Conservation (phyloP, 495 filamentous ascomycete genomes). For the Penicillium nucicola region DNA sequence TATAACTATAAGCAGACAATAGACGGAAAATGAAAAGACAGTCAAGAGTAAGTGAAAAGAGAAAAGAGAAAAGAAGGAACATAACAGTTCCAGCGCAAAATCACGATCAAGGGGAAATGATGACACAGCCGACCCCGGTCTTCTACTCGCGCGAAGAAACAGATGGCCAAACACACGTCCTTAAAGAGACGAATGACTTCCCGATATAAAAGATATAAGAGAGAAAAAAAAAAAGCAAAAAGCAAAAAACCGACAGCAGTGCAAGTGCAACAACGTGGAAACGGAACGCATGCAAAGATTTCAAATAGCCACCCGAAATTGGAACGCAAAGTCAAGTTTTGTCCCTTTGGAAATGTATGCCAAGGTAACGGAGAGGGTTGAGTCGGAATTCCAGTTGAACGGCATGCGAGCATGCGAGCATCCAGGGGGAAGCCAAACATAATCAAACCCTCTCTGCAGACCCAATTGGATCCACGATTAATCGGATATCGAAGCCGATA, state of each 20-base stretch:
- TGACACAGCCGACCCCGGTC: constrained; percentile 27
- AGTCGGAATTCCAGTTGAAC: no score
- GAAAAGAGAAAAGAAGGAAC: constrained; percentile 8
- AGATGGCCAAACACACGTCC: constrained; percentile 7
- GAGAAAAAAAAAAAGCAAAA: constrained; percentile 22
- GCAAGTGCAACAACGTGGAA: constrained; percentile 23
- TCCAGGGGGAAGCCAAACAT: no score
- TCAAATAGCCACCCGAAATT: constrained; percentile 33
- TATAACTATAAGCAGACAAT: constrained; percentile 20
- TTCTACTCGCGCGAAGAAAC: constrained; percentile 21
- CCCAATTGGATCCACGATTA: constrained; percentile 11
- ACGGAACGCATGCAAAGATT: constrained; percentile 11
- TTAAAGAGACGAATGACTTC: constrained; percentile 23
- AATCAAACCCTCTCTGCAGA: not conserved
- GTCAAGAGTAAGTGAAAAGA: constrained; percentile 11
- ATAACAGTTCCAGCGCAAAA: constrained; percentile 8
- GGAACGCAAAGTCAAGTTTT: constrained; percentile 18
- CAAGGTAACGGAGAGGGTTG: not conserved
- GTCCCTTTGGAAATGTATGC: not conserved
- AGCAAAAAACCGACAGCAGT: constrained; percentile 22
- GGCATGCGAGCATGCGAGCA: no score
- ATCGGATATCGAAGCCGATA: constrained; percentile 11
- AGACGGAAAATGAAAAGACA: not conserved
- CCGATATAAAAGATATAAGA: constrained; percentile 21
- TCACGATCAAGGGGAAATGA: constrained; percentile 13